These are phyloP conservation scores for Trichophyton mentagrophytes DNA, from an alignment of 2,329 filamentous ascomycete genomes.

Conservation along the genomic window DNA sequence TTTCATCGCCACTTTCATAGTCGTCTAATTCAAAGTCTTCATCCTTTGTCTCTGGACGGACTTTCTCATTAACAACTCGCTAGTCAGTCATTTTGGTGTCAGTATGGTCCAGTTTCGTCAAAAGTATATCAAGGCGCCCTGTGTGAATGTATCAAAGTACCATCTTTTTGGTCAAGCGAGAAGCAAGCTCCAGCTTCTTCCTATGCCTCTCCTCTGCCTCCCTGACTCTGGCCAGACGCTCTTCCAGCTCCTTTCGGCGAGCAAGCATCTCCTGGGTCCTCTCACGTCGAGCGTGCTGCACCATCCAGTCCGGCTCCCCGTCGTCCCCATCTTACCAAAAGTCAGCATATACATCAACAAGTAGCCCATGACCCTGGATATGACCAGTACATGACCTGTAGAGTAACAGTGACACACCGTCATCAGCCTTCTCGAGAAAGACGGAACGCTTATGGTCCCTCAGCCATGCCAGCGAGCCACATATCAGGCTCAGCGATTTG, in stretches of 20 bases:
- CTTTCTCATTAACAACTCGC: constrained; percentile 3
- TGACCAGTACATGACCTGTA: too few relatives aligned
- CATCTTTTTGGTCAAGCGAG: constrained; percentile 36
- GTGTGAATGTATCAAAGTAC: constrained; percentile 16
- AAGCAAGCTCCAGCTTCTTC: constrained; percentile 37
- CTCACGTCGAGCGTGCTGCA: constrained; percentile 60
- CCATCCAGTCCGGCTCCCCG: constrained; percentile 73
- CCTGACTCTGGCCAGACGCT: constrained; percentile 52
- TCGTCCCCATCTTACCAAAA: constrained; percentile 34
- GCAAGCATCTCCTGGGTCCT: constrained; percentile 54
- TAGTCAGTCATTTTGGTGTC: not conserved
- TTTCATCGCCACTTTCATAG: constrained; percentile 52
- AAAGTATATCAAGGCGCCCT: not conserved
- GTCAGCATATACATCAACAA: not conserved
- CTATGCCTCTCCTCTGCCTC: constrained; percentile 49
- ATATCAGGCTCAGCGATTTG: constrained; percentile 86
- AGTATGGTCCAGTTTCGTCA: not conserved
- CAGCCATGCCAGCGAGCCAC: constrained; percentile 81
- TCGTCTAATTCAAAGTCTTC: constrained; percentile 57
- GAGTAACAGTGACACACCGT: not conserved
- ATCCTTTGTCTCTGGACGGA: not conserved
- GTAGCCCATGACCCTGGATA: not conserved
- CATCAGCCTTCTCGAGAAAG: constrained; percentile 43
- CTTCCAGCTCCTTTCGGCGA: constrained; percentile 60
- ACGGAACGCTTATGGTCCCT: constrained; percentile 58